These are phyloP conservation scores for Neonectria neomacrospora DNA, from an alignment of 2,329 filamentous ascomycete genomes.

Conservation along the genomic window DNA sequence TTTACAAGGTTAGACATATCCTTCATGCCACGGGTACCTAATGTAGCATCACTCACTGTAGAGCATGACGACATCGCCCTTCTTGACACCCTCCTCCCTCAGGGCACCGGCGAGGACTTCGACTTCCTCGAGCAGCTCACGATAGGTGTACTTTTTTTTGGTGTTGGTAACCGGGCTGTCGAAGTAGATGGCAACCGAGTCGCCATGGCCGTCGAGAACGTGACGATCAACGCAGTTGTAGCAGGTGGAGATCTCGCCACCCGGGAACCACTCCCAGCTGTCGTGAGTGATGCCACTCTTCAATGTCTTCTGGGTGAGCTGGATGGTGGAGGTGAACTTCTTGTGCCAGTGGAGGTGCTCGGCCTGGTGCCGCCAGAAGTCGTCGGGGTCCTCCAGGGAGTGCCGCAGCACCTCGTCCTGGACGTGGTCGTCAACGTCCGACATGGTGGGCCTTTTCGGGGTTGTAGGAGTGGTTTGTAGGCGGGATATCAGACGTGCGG, in stretches of 20 bases:
- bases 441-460: constrained; percentile 20
- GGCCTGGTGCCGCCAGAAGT: constrained; percentile 82
- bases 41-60: constrained; percentile 72
- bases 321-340: constrained; percentile 72
- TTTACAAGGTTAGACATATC: constrained; percentile 3
- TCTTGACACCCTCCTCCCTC: constrained; percentile 81
- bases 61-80: constrained; percentile 87
- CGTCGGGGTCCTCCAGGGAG: constrained; percentile 75
- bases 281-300: constrained; percentile 71
- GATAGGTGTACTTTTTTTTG: constrained; percentile 80
- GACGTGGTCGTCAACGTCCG: constrained; percentile 41
- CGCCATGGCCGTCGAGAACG: constrained; percentile 81
- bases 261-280: constrained; percentile 91
- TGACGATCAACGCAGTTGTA: constrained; percentile 94
- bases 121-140: constrained; percentile 80
- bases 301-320: constrained; percentile 70
- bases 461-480: background rate
- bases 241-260: constrained; percentile 88
- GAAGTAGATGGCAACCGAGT: constrained; percentile 81
- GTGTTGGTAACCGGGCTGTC: constrained; percentile 84
- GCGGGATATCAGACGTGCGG: constrained; percentile 8
- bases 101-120: constrained; percentile 84
- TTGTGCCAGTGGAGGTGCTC: constrained; percentile 84
- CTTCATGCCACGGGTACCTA: background rate
- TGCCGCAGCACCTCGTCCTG: constrained; percentile 63